A percentile compares a stretch with the other conserved stretches of the same genome.
Evolutionary conservation across 2,329 filamentous ascomycete genomes (phyloP).

Genomic region (Endocalyx cinctus): DNA sequence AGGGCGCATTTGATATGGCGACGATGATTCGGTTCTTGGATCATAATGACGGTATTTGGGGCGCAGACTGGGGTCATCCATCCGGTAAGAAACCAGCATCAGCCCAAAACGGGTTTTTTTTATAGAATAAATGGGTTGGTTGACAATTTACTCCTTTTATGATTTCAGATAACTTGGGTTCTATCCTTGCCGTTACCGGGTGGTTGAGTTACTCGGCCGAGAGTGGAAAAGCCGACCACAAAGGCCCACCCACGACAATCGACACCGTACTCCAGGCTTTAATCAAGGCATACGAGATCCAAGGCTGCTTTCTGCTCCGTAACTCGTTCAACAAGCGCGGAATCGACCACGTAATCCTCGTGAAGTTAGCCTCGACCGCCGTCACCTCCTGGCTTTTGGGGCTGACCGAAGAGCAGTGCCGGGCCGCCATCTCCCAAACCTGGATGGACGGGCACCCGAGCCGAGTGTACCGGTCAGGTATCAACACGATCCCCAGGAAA

Average conservation of each 20-base stretch:
- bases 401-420: conserved; percentile 27
- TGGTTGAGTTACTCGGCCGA: conserved; percentile 16
- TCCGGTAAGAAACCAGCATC: conserved; percentile 17
- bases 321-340: conserved; percentile 34
- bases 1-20: conserved; percentile 35
- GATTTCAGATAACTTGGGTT: conserved; percentile 31
- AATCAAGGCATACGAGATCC: conserved; percentile 38
- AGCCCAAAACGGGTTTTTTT: too few species aligned
- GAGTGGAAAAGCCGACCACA: conserved; percentile 17
- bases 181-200: conserved; percentile 31
- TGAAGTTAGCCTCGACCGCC: conserved; percentile 35
- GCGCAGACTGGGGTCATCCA: conserved; percentile 39
- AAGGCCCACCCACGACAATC: conserved; percentile 16
- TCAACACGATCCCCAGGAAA: conserved; percentile 33
- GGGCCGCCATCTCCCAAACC: conserved; percentile 31
- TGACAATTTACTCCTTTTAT: background rate
- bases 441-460: conserved; percentile 34
- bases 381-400: conserved; percentile 33
- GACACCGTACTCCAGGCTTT: conserved; percentile 24
- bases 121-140: too few species aligned
- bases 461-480: conserved; percentile 27
- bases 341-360: conserved; percentile 36
- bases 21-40: conserved; percentile 35
- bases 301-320: conserved; percentile 26
- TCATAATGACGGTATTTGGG: conserved; percentile 35